A percentile compares a stretch with the other conserved stretches of the same genome.
These are phyloP conservation scores for Cicer chorassanicum DNA, from an alignment of 306 rosid species.

Conservation along the genomic window DNA sequence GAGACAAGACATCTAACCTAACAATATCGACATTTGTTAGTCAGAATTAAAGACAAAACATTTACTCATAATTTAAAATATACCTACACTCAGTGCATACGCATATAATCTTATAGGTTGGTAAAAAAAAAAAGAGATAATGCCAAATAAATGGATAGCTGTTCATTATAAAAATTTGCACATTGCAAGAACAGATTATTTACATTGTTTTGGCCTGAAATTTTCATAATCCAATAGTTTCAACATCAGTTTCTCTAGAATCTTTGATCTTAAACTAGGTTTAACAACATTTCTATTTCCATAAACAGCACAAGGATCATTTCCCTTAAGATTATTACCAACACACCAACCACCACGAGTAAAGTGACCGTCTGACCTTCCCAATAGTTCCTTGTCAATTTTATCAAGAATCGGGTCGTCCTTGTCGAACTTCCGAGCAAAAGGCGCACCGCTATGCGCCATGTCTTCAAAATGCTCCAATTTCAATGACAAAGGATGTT, in stretches of 20 bases:
- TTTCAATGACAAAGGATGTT: constrained; percentile 61
- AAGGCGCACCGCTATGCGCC: constrained; percentile 76
- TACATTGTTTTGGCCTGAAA: constrained; percentile 87
- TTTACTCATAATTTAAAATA: too few relatives aligned
- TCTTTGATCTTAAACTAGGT: constrained; percentile 67
- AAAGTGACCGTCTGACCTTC: constrained; percentile 59
- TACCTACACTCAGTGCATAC: too few relatives aligned
- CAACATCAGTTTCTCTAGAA: constrained; percentile 75
- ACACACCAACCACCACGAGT: constrained; percentile 82
- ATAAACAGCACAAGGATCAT: constrained; percentile 58
- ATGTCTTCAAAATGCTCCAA: constrained; percentile 72
- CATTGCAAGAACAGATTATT: constrained; percentile 47
- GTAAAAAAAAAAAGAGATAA: neutral
- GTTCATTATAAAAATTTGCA: constrained; percentile 5
- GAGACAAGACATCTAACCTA: too few relatives aligned
- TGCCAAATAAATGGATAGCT: neutral
- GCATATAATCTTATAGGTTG: neutral
- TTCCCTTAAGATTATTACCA: constrained; percentile 50
- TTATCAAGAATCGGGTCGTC: constrained; percentile 74
- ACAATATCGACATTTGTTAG: too few relatives aligned
- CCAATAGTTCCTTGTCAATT: constrained; percentile 66
- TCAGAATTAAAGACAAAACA: too few relatives aligned
- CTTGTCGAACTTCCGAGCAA: constrained; percentile 60
- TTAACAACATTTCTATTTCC: constrained; percentile 66
- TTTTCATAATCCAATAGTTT: constrained; percentile 72